Conservation (phyloP, 1,139 yeast species). For the Debaryomyces nepalensis region DNA sequence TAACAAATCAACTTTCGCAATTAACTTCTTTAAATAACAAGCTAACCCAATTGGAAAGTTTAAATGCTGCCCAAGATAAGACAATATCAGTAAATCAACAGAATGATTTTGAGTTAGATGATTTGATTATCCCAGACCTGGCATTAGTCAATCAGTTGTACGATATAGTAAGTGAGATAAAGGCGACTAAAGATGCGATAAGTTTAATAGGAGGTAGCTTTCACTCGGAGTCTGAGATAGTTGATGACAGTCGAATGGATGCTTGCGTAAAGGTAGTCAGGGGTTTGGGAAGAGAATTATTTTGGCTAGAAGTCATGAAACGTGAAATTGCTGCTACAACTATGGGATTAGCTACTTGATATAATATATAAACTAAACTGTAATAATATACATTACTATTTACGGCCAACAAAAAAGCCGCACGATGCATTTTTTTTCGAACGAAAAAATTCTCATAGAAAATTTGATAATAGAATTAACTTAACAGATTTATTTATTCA, state of each 20-base stretch:
- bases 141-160: conserved; percentile 56
- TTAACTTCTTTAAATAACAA: conserved; percentile 32
- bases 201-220: conserved; percentile 61
- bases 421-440: conserved; percentile 24
- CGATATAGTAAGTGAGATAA: conserved; percentile 65
- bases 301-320: conserved; percentile 51
- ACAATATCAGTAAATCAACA: conserved; percentile 24
- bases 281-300: conserved; percentile 75
- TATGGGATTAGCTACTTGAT: conserved; percentile 24
- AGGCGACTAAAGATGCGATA: conserved; percentile 69
- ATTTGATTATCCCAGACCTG: conserved; percentile 47
- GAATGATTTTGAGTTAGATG: conserved; percentile 31
- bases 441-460: conserved; percentile 12
- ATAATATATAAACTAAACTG: not conserved
- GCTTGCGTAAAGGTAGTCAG: conserved; percentile 61
- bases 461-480: conserved; percentile 5
- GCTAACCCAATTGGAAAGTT: conserved; percentile 28
- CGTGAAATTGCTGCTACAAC: conserved; percentile 34
- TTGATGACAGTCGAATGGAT: conserved; percentile 48
- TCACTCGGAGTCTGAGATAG: conserved; percentile 36
- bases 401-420: conserved; percentile 22
- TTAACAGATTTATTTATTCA: conserved; percentile 6
- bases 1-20: conserved; percentile 34
- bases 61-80: conserved; percentile 27
- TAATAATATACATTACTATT: conserved; percentile 3